phyloP scores from a whole-genome alignment of 2,329 filamentous ascomycete genomes.

The Xylariomycetidae sp. region DNA sequence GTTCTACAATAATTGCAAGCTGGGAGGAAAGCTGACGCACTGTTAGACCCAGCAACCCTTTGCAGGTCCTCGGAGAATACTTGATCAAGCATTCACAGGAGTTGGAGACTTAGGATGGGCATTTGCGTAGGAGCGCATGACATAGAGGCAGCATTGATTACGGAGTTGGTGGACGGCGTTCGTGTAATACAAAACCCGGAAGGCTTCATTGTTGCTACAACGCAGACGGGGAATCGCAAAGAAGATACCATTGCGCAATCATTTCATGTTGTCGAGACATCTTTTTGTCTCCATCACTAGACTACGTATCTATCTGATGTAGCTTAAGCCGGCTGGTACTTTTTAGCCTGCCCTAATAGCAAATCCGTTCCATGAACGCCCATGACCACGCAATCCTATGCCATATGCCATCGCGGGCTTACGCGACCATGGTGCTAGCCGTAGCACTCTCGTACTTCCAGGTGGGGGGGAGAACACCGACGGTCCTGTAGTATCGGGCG shows the following conservation, averaged over 20 bases:
- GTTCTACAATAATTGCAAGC: no score
- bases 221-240: constrained; percentile 13
- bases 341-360: constrained; percentile 23
- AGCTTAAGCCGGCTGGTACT: constrained; percentile 14
- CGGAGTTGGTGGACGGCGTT: no score
- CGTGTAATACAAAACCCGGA: no score
- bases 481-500: constrained; percentile 99
- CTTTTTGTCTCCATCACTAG: constrained; percentile 10
- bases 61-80: constrained; percentile 66
- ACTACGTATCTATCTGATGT: constrained; percentile 14
- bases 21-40: no score
- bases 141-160: constrained; percentile 9
- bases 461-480: constrained; percentile 77
- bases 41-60: constrained; percentile 60
- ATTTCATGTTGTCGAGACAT: no score
- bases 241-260: constrained; percentile 23
- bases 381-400: constrained; percentile 21
- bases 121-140: not conserved
- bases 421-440: constrained; percentile 89
- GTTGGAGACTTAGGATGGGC: constrained; percentile 39
- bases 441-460: constrained; percentile 99
- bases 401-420: constrained; percentile 40
- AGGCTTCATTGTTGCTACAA: no score
- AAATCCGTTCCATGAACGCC: constrained; percentile 30
- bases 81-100: constrained; percentile 65